Percentiles rank a stretch among this genome's conserved stretches.
These are phyloP conservation scores for Flaveria trinervia DNA, from an alignment of 129 eudicot species.

Conservation along the genomic window DNA sequence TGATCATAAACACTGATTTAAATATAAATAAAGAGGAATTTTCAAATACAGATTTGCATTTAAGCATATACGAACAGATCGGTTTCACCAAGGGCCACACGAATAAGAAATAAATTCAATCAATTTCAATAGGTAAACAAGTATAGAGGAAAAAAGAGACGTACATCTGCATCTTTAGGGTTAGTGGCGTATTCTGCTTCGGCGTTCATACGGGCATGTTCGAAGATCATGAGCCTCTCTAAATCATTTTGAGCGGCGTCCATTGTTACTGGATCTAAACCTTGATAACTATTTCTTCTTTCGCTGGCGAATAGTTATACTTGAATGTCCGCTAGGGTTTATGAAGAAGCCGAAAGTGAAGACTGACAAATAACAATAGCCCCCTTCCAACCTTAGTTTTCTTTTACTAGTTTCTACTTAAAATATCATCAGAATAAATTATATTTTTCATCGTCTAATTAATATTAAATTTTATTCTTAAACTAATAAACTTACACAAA, in stretches of 20 bases:
- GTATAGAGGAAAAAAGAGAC: background rate
- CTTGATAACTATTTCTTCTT: background rate
- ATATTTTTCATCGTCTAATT: too few species aligned
- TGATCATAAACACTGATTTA: background rate
- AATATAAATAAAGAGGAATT: background rate
- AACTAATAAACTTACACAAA: too few species aligned
- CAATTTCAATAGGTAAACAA: background rate
- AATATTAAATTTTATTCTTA: too few species aligned
- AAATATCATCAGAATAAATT: too few species aligned
- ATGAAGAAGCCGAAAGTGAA: background rate
- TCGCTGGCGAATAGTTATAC: background rate
- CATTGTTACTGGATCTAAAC: constrained; percentile 21
- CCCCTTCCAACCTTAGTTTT: too few species aligned
- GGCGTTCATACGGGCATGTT: constrained; percentile 37
- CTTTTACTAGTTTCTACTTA: too few species aligned
- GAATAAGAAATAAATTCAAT: background rate
- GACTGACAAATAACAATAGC: too few species aligned
- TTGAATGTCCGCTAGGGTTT: constrained; percentile 28
- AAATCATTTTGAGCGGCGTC: constrained; percentile 22
- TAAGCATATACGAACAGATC: background rate
- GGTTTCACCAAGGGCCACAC: background rate
- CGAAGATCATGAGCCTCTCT: constrained; percentile 36
- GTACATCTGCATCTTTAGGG: constrained; percentile 36
- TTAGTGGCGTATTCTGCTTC: constrained; percentile 40
- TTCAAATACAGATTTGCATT: background rate